Evolutionary conservation across 2,329 filamentous ascomycete species (phyloP).

Genomic region (Ophiocordyceps camponoti-rufipedis): DNA sequence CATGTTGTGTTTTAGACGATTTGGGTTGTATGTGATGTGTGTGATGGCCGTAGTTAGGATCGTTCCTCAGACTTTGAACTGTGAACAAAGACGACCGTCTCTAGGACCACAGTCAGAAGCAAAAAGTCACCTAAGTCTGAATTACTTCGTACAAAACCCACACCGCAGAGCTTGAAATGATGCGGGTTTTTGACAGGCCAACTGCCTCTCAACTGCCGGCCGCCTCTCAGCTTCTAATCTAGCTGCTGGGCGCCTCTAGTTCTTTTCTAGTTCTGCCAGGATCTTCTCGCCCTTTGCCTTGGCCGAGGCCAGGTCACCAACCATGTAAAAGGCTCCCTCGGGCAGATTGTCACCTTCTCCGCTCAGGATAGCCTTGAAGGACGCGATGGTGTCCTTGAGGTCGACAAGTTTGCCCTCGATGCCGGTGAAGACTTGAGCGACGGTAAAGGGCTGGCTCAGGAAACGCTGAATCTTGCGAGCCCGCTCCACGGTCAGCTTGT

Average conservation of each 20-base stretch:
- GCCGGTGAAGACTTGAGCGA: constrained; percentile 63
- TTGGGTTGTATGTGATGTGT: too few species aligned
- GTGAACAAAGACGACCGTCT: background rate
- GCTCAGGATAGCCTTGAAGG: constrained; percentile 91
- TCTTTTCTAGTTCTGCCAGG: constrained; percentile 74
- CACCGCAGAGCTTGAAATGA: constrained; percentile 31
- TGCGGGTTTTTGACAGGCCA: constrained; percentile 29
- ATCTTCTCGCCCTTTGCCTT: constrained; percentile 99
- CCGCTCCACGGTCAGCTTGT: constrained; percentile 99
- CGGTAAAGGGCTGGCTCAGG: constrained; percentile 97
- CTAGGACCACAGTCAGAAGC: too few species aligned
- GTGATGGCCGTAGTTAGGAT: background rate
- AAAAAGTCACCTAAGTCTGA: constrained; percentile 9
- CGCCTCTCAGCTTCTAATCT: constrained; percentile 15
- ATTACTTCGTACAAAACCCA: constrained; percentile 45
- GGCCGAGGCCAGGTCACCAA: constrained; percentile 86
- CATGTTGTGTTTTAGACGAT: too few species aligned
- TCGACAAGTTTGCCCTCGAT: constrained; percentile 96
- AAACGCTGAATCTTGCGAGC: constrained; percentile 99
- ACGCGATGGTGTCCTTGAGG: constrained; percentile 93
- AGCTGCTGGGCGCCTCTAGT: constrained; percentile 19
- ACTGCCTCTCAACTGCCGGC: background rate
- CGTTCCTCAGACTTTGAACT: background rate
- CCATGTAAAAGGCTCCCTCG: constrained; percentile 94
- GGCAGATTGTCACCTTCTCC: constrained; percentile 94